phyloP scores from a whole-genome alignment of 1,284 basidiomycete species.

The Ustilago trichophora region DNA sequence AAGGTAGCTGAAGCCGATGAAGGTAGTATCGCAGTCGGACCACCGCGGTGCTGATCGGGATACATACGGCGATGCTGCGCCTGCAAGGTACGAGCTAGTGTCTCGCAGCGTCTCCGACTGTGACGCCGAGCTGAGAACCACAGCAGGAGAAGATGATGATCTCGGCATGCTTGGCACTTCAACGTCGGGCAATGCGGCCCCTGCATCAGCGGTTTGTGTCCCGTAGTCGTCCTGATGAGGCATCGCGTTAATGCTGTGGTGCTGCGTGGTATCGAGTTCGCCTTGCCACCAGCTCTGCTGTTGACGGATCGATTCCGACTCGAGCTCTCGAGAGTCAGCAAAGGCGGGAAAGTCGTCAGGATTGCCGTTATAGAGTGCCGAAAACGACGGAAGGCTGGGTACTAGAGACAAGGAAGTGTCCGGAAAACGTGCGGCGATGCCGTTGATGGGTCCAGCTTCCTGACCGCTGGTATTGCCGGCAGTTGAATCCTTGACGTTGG shows the following conservation, averaged over 20 bases:
- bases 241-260: not conserved
- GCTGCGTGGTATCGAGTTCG: not conserved
- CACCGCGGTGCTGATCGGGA: slow-evolving; percentile 33
- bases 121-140: slow-evolving; percentile 16
- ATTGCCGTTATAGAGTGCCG: slow-evolving; percentile 53
- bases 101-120: slow-evolving; percentile 7
- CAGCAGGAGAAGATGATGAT: slow-evolving; percentile 34
- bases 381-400: slow-evolving; percentile 56
- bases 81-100: slow-evolving; percentile 1
- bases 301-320: slow-evolving; percentile 13
- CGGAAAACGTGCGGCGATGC: slow-evolving; percentile 14
- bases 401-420: slow-evolving; percentile 37
- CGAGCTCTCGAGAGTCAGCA: slow-evolving; percentile 49
- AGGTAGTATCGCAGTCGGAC: slow-evolving; percentile 53
- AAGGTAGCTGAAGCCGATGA: slow-evolving; percentile 57
- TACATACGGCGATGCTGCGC: slow-evolving; percentile 12
- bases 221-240: not conserved
- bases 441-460: not conserved
- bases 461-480: not conserved
- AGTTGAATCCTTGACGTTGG: slow-evolving; percentile 24
- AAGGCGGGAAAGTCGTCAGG: slow-evolving; percentile 60
- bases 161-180: slow-evolving; percentile 14
- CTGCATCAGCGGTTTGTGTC: not conserved
- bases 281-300: slow-evolving; percentile 21
- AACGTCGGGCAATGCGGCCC: not conserved